Evolutionary conservation across 768 basidiomycete genomes (phyloP), one percentile per base, ranked within the genome.

Genomic region (Pisolithus microcarpus): DNA sequence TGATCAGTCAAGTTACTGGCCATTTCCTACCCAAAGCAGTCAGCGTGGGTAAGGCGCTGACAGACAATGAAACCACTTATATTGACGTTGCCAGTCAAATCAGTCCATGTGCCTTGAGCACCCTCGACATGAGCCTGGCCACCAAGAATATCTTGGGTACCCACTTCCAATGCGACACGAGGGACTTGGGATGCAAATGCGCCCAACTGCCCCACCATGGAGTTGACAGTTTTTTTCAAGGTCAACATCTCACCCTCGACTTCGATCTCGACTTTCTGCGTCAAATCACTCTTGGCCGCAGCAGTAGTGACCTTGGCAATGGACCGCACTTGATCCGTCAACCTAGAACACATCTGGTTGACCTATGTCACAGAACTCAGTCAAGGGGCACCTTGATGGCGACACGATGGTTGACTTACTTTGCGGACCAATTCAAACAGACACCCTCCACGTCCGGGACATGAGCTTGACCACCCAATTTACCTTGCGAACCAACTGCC

Each of bases 101-200:
- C 87, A 18, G 85, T 83, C 93, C 93, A 96, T 7, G 91, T 92
- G 16, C 93, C 93, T 65, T 92, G 87, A 0, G 93, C 91, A 61
- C 89, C 90, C 55, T 88, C 84, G 31, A 95, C 93, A 34, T 77
- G 81, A 9, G 93, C 93, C 62, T 94, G 91, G 49, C 91, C 91
- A 53, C 93, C 91, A 57, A 94, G 72, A 43, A 90, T 90, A 62
- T 87, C 91, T 60, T 92, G 85, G 3, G 91, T 92, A 21, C 91
- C 91, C 60, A 93, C 91, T 59, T 93, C 91, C 63, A 89, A 68
- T 1, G 91, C 90, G 44, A 95, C 86, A 55, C 87, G 76, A 5
- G 84, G 87, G 28, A 87, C 81, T 56, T 93, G 91, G 3, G 79
- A 81, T 13, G 91, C 88, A 62, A 94, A 94, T 5, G 86, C 87